These are phyloP conservation scores for Eucalyptus fibrosa DNA, from an alignment of 345 rosid species.

Conservation along the genomic window DNA sequence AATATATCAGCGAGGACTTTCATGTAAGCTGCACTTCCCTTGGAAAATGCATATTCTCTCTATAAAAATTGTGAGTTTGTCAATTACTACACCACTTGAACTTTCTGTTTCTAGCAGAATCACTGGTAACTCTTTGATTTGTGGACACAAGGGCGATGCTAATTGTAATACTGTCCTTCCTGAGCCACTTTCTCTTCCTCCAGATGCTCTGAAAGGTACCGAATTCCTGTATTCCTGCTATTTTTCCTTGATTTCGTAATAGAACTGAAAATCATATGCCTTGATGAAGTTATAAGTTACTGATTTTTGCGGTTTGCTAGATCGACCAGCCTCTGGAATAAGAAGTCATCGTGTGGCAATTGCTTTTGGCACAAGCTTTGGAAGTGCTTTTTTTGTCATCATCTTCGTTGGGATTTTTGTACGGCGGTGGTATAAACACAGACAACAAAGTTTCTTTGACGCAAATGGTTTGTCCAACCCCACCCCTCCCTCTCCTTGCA, in stretches of 20 bases:
- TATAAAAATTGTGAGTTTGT: neutral
- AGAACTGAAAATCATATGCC: neutral
- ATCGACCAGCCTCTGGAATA: constrained; percentile 29
- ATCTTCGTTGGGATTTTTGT: constrained; percentile 41
- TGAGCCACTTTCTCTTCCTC: constrained; percentile 80
- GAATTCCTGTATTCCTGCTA: neutral
- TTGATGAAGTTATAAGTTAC: neutral
- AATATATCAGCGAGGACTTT: constrained; percentile 82
- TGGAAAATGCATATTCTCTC: neutral
- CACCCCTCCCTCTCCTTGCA: neutral
- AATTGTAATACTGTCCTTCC: constrained; percentile 79
- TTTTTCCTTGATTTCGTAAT: neutral
- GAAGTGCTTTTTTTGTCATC: constrained; percentile 58
- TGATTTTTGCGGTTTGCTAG: neutral
- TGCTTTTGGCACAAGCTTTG: constrained; percentile 78
- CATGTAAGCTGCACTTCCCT: constrained; percentile 38
- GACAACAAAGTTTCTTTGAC: constrained; percentile 86
- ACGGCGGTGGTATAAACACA: constrained; percentile 75
- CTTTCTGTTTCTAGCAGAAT: constrained; percentile 28
- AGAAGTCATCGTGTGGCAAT: constrained; percentile 53
- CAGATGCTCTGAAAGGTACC: constrained; percentile 49
- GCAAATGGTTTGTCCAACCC: constrained; percentile 52
- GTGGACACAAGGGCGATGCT: constrained; percentile 47
- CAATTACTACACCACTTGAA: neutral
- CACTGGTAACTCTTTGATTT: constrained; percentile 58